Evolutionary conservation across 192 early-diverging fungal genomes (phyloP).

Genomic region (Endogone sp.): DNA sequence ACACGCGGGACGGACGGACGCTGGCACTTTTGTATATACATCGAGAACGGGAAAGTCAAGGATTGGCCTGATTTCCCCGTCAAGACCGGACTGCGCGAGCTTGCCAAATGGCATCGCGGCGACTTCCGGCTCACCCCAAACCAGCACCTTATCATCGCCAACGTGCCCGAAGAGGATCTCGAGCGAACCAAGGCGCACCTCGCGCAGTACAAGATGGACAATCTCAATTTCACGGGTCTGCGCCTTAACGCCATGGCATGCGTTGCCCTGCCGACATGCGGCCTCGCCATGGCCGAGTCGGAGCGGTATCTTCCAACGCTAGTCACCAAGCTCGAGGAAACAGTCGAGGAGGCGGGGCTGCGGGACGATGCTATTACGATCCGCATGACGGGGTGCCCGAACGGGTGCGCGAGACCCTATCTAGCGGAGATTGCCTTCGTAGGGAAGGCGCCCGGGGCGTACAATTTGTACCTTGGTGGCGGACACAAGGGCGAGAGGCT

Average conservation of each 20-base stretch:
- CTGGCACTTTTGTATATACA: constrained; percentile 85
- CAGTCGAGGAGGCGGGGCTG: constrained; percentile 79
- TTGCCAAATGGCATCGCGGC: constrained; percentile 70
- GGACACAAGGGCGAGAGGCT: constrained; percentile 81
- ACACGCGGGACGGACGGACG: constrained; percentile 58
- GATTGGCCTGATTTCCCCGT: constrained; percentile 68
- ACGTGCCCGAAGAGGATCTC: constrained; percentile 69
- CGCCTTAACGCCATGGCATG: constrained; percentile 93
- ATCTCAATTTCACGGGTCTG: constrained; percentile 73
- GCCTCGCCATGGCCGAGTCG: constrained; percentile 94
- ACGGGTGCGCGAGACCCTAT: constrained; percentile 93
- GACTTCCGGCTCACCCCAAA: constrained; percentile 90
- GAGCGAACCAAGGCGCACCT: constrained; percentile 64
- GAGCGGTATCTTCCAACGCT: constrained; percentile 92
- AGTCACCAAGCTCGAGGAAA: constrained; percentile 72
- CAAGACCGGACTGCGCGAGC: constrained; percentile 75
- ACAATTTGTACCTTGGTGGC: constrained; percentile 95
- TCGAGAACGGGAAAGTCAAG: constrained; percentile 91
- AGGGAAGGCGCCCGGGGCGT: constrained; percentile 91
- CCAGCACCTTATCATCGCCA: constrained; percentile 84
- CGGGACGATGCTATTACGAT: constrained; percentile 88
- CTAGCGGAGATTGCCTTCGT: constrained; percentile 94
- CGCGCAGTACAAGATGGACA: constrained; percentile 77
- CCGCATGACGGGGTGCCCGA: constrained; percentile 99
- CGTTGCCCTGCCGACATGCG: constrained; percentile 94